Base-by-base conservation (phyloP, 805 yeast genomes). In the Nakazawaea ambrosiae region DNA sequence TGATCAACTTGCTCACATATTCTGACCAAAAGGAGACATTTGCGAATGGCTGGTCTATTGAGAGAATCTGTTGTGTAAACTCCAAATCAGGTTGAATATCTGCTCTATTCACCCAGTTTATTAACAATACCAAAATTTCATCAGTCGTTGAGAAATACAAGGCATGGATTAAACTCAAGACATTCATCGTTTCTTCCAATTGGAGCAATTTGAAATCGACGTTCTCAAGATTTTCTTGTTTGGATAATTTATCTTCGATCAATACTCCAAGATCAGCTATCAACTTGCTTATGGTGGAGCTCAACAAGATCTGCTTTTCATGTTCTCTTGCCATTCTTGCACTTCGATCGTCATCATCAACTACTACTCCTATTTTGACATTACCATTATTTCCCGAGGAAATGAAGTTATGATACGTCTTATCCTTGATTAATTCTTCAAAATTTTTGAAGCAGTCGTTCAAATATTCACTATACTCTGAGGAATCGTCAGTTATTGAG, bases 51-150 rank as follows among this genome's bases (percentile, higher is more conserved):
- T 14, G 78, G 1, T 65, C 70, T 16, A 56, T 58, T 23, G 52
- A 50, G 48, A 68, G 56, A 8, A 70, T 70, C 31, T 55, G 63
- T 36, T 74, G 70, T 4, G 72, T 62, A 23, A 71, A 55, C 20
- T 67, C 73, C 15, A 63, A 63, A 41, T 69, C 75, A 1, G 89
- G 89, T 46, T 74, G 73, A 4, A 80, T 77, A 51, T 81, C 85
- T 22, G 80, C 77, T 39, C 75, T 66, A 50, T 83, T 83, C 19
- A 80, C 63, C 92, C 92, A 83, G 33, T 65, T 68, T 12, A 68
- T 55, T 25, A 78, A 55, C 27, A 65, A 50, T 33, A 63, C 61
- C 22, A 78, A 68, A 45, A 63, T 62, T 34, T 54, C 60, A 40
- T 65, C 60, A 10, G 57, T 51, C 14, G 65, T 61, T 2, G 64